Base-by-base conservation (phyloP, 805 yeast genomes). In the Ogataea chonburiensis region DNA sequence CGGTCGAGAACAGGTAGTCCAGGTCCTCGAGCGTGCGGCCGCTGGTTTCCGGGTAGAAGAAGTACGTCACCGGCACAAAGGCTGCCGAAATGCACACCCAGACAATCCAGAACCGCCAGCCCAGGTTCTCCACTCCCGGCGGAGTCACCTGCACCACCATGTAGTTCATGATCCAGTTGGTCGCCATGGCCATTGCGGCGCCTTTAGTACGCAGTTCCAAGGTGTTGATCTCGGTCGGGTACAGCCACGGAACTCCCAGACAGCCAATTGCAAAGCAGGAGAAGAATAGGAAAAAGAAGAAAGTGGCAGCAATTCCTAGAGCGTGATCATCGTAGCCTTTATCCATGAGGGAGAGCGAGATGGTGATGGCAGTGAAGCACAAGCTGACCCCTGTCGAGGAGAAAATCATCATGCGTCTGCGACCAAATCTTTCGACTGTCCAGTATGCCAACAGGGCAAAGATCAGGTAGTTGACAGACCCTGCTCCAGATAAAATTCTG, bases 21-120 rank as follows among this genome's bases (percentile, higher is more conserved):
- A 50, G 44, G 32, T 67, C 71, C 46, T 69, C 75, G 51, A 70
- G 63, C 14, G 68, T 58, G 38, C 71, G 58, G 6, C 73, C 73
- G 28, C 63, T 61, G 7, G 74, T 69, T 49, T 70, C 75, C 4
- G 74, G 75, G 45, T 64, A 67, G 28, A 67, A 55, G 40, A 67
- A 55, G 54, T 56, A 61, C 28, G 40, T 31, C 15, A 23, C 25
- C 7, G 33, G 25, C 20, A 43, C 33, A 20, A 38, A 40, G 2
- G 40, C 36, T 3, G 39, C 44, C 8, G 44, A 43, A 50, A 21
- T 42, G 31, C 29, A 35, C 14, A 36, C 40, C 44, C 46, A 42
- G 17, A 42, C 40, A 25, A 38, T 42, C 42, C 46, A 42, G 31
- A 35, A 38, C 24, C 19, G 38, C 46, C 46, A 42, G 13, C 43